phyloP scores from a whole-genome alignment of 2,329 filamentous ascomycete genomes.

The Curvularia sp. region DNA sequence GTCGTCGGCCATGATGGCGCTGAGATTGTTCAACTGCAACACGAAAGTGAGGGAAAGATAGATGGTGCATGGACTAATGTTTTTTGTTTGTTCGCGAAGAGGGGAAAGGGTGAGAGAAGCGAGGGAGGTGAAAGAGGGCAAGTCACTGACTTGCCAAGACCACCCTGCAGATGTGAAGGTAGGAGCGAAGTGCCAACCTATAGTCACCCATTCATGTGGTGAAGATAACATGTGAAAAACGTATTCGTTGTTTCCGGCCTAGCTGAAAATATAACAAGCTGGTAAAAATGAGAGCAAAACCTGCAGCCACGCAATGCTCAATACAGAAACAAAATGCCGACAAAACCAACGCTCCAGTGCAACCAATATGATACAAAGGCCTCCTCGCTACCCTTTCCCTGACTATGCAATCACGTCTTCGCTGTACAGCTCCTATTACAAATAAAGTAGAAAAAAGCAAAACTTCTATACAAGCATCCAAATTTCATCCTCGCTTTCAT shows the following conservation, averaged over 20 bases:
- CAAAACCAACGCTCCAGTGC: neutral
- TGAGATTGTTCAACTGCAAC: slow-evolving; percentile 5
- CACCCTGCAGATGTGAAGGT: neutral
- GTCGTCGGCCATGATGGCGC: slow-evolving; percentile 18
- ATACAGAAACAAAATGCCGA: neutral
- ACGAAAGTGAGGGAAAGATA: neutral
- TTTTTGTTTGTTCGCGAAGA: slow-evolving; percentile 2
- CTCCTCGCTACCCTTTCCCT: slow-evolving; percentile 1
- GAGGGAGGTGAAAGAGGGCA: slow-evolving; percentile 7
- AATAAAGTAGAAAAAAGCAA: neutral
- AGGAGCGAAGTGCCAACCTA: neutral
- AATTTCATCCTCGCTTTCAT: slow-evolving; percentile 11
- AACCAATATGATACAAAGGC: slow-evolving; percentile 13
- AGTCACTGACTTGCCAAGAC: slow-evolving; percentile 17
- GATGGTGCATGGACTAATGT: neutral
- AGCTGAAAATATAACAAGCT: neutral
- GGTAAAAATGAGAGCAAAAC: neutral
- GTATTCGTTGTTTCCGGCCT: neutral
- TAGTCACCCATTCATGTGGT: neutral
- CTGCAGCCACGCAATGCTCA: neutral
- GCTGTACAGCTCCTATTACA: neutral
- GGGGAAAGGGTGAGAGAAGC: too few relatives aligned
- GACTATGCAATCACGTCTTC: neutral
- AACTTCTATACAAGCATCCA: slow-evolving; percentile 7
- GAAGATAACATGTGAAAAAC: neutral